A percentile compares a stretch with the other conserved stretches of the same genome.
Conservation (phyloP, 345 rosid genomes). For the Salix purpurea region DNA sequence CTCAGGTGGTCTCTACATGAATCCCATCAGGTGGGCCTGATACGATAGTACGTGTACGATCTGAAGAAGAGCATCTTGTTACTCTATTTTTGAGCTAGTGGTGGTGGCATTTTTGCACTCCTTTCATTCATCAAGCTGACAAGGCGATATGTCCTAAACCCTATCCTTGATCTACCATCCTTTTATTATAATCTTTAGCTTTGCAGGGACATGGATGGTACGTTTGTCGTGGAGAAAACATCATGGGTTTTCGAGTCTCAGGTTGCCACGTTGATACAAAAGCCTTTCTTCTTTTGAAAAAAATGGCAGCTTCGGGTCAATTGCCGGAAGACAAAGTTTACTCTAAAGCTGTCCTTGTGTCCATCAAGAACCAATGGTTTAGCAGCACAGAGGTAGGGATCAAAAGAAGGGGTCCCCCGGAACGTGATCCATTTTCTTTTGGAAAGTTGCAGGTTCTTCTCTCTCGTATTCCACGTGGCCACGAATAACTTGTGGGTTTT, state of each 20-base stretch:
- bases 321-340: conserved; percentile 21
- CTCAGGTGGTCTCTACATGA: background rate
- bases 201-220: background rate
- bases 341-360: conserved; percentile 19
- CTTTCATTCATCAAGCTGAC: background rate
- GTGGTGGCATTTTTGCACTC: background rate
- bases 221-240: background rate
- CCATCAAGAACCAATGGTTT: conserved; percentile 9
- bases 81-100: conserved; percentile 11
- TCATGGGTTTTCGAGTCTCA: background rate
- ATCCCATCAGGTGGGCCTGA: conserved; percentile 14
- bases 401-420: conserved; percentile 3
- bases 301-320: conserved; percentile 14
- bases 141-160: conserved; percentile 5
- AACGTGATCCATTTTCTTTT: background rate
- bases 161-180: background rate
- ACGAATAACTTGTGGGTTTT: background rate
- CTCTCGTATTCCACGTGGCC: conserved; percentile 21
- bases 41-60: background rate
- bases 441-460: background rate
- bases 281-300: background rate
- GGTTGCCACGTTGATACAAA: conserved; percentile 21
- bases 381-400: conserved; percentile 10
- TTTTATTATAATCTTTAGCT: background rate
- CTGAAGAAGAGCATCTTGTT: background rate